phyloP scores from a whole-genome alignment of 768 basidiomycete species.

The Psilocybe azurescens region DNA sequence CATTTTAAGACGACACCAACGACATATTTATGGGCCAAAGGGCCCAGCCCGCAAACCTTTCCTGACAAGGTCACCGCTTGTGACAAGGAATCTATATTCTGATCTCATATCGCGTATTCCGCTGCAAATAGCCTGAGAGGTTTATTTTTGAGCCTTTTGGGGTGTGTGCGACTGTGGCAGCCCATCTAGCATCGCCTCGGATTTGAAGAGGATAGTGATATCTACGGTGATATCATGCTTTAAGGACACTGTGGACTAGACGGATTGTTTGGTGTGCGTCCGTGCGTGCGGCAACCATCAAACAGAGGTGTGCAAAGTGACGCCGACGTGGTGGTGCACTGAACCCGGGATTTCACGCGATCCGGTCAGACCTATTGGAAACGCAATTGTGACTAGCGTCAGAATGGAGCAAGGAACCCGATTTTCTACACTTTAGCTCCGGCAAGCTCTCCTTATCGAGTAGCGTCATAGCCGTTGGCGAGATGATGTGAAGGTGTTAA shows the following conservation, averaged over 20 bases:
- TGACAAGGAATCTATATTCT: constrained; percentile 13
- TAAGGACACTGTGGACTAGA: background rate
- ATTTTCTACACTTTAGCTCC: background rate
- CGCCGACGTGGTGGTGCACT: constrained; percentile 6
- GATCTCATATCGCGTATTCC: constrained; percentile 1
- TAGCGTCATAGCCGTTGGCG: background rate
- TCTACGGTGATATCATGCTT: background rate
- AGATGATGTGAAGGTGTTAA: background rate
- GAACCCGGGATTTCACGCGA: constrained; percentile 5
- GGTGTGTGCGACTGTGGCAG: background rate
- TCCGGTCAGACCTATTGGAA: background rate
- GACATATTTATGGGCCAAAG: constrained; percentile 6
- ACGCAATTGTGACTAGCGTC: background rate
- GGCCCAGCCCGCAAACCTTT: constrained; percentile 11
- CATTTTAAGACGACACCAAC: constrained; percentile 3
- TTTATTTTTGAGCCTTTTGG: background rate
- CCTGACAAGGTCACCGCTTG: constrained; percentile 16
- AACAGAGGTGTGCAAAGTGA: constrained; percentile 1
- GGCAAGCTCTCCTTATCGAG: background rate
- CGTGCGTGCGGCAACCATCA: constrained; percentile 13
- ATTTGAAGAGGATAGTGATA: background rate
- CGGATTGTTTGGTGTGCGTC: background rate
- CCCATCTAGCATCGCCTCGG: constrained; percentile 8
- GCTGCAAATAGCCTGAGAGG: background rate
- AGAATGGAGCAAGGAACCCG: constrained; percentile 14